Base-by-base conservation (phyloP, 306 rosid species). In the Prunus campanulata region DNA sequence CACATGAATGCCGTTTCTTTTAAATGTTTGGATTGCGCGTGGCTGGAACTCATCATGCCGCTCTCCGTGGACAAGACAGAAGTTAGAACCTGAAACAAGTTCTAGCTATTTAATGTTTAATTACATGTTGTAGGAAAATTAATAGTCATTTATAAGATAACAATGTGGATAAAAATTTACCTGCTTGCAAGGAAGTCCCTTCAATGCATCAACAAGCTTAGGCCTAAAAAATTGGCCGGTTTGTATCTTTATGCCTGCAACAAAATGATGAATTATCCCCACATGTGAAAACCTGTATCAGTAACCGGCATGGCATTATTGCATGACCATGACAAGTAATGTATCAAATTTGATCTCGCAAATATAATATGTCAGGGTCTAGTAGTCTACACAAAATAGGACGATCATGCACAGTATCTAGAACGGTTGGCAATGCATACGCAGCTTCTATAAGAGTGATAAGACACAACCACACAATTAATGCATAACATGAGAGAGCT, bases 211-310 rank as follows among this genome's bases (percentile, higher is more conserved):
- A 81, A 94, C 93, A 68, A 88, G 87, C 61, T 93, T 91, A 42
- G 98, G 98, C 89, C 97, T 86, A 65, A 29, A 29, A 86, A 67
- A 94, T 89, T 29, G 93, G 96, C 19, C 96, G 89, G 75, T 70
- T 88, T 74, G 97, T 91, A 84, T 91, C 97, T 62, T 74, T 86
- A 76, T 87, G 96, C 72, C 97, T 97, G 27, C 98, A 94, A 81
- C 96, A 94, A 69, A 78, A 90, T 74, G 94, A 87, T 39, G 97
- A 90, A 88, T 91, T 91, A 71, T 94, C 97, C 78, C 98, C 98
- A 51, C 96, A 91, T 19, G 97, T 94, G 84, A 87, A 90, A 71
- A 94, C 96, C 97, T 94, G 86, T 76, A 77, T 69, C 70, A 87
- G 66, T 69, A 48, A 74, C 39, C 60, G 22, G 29, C 35, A 74